Evolutionary conservation across 441 rosid genomes (phyloP).

Genomic region (Populus trichocarpa): DNA sequence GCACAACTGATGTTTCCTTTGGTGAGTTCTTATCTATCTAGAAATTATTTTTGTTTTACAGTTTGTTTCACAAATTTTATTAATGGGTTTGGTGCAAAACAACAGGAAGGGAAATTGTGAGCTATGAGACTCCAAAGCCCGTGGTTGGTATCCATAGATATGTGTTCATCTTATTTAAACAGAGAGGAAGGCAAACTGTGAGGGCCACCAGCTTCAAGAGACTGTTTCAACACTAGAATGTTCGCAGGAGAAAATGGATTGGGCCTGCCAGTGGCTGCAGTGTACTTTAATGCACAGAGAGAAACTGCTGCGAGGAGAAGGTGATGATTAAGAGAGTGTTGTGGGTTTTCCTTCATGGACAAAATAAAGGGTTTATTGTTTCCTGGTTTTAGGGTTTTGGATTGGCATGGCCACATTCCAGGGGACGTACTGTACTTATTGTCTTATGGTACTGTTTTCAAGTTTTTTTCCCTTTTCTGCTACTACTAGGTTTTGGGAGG

Average conservation of each 20-base stretch:
- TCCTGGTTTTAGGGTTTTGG: neutral
- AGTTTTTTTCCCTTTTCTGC: neutral
- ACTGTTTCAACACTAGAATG: constrained; percentile 67
- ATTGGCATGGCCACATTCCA: neutral
- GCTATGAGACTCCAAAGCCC: constrained; percentile 71
- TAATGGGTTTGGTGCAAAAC: neutral
- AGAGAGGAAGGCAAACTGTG: constrained; percentile 59
- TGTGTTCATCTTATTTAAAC: constrained; percentile 72
- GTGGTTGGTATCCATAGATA: constrained; percentile 88
- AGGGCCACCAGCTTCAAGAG: constrained; percentile 57
- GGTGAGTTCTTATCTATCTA: constrained; percentile 1
- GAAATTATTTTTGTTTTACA: neutral
- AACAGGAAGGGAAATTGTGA: constrained; percentile 65
- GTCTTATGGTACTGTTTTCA: neutral
- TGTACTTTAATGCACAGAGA: constrained; percentile 80
- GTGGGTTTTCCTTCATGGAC: neutral
- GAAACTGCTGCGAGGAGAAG: constrained; percentile 80
- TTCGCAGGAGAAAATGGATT: constrained; percentile 58
- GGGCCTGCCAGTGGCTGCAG: constrained; percentile 73
- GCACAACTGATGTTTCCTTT: constrained; percentile 55
- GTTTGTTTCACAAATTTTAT: neutral
- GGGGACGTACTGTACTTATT: neutral
- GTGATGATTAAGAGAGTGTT: constrained; percentile 3
- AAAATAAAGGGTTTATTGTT: neutral
- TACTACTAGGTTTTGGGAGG: neutral